phyloP scores from a whole-genome alignment of 306 rosid species.

The Prunus dulcis region DNA sequence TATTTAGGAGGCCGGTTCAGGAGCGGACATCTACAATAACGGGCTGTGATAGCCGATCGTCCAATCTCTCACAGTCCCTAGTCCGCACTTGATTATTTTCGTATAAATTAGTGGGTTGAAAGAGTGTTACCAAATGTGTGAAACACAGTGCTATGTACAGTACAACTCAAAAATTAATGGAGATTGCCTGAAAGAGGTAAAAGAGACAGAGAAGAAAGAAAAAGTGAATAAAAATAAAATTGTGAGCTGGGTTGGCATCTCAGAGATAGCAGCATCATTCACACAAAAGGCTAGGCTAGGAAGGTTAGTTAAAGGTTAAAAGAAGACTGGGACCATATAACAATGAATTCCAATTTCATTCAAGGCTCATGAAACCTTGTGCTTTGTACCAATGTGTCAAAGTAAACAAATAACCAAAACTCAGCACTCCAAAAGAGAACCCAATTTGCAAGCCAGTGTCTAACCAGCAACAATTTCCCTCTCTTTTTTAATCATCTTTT shows the following conservation, averaged over 20 bases:
- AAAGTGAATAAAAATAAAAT: not conserved
- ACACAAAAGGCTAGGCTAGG: not conserved
- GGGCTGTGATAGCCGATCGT: too few species aligned
- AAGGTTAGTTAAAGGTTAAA: constrained; percentile 14
- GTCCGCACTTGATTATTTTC: not conserved
- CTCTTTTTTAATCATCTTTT: not conserved
- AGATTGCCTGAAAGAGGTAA: not conserved
- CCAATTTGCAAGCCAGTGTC: constrained; percentile 1
- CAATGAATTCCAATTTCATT: not conserved
- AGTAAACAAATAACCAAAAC: constrained; percentile 7
- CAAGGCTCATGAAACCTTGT: not conserved
- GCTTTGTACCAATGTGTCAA: not conserved
- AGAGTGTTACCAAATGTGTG: not conserved
- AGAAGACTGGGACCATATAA: constrained; percentile 7
- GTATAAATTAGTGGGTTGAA: not conserved
- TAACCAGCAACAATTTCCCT: not conserved
- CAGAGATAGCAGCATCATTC: not conserved
- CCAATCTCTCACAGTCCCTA: not conserved
- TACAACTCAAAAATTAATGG: not conserved
- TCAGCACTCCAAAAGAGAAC: constrained; percentile 1
- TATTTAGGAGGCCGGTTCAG: too few species aligned
- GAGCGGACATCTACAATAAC: too few species aligned
- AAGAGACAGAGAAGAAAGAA: not conserved
- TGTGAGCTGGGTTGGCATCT: constrained; percentile 9
- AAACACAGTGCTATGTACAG: not conserved